Conservation (phyloP, 2,329 filamentous ascomycete species). For the Tolypocladium album region DNA sequence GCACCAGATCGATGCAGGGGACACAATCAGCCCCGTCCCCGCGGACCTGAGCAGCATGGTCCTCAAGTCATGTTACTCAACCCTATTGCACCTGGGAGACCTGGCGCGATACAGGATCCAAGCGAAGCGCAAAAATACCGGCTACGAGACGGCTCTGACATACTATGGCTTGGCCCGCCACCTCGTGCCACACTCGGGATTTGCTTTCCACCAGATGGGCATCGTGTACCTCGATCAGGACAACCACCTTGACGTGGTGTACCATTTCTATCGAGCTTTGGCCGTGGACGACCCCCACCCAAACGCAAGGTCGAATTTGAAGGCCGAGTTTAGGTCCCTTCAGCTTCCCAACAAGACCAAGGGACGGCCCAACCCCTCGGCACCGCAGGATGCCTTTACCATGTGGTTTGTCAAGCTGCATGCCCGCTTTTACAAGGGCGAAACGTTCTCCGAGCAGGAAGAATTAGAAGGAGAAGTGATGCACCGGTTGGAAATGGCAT, state of each 20-base stretch:
- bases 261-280: constrained; percentile 79
- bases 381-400: constrained; percentile 53
- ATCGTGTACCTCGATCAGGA: constrained; percentile 71
- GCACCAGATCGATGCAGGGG: constrained; percentile 28
- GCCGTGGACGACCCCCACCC: constrained; percentile 65
- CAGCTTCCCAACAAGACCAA: constrained; percentile 24
- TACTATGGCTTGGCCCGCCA: constrained; percentile 78
- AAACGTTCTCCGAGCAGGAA: constrained; percentile 61
- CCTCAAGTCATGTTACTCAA: constrained; percentile 66
- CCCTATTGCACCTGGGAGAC: constrained; percentile 80
- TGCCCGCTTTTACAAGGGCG: constrained; percentile 70
- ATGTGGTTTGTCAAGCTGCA: constrained; percentile 83
- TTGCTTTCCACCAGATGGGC: constrained; percentile 81
- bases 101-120: constrained; percentile 78
- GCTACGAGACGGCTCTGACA: constrained; percentile 68
- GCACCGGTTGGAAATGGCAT: constrained; percentile 60
- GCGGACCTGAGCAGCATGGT: constrained; percentile 46
- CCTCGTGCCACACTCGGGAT: constrained; percentile 67
- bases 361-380: constrained; percentile 28
- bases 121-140: constrained; percentile 59
- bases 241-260: constrained; percentile 75
- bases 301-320: constrained; percentile 64
- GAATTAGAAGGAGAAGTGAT: constrained; percentile 82
- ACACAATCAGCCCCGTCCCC: constrained; percentile 32
- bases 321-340: constrained; percentile 60